These are phyloP conservation scores for Parasitella parasitica DNA, from an alignment of 371 early-diverging fungal genomes.

Conservation along the genomic window DNA sequence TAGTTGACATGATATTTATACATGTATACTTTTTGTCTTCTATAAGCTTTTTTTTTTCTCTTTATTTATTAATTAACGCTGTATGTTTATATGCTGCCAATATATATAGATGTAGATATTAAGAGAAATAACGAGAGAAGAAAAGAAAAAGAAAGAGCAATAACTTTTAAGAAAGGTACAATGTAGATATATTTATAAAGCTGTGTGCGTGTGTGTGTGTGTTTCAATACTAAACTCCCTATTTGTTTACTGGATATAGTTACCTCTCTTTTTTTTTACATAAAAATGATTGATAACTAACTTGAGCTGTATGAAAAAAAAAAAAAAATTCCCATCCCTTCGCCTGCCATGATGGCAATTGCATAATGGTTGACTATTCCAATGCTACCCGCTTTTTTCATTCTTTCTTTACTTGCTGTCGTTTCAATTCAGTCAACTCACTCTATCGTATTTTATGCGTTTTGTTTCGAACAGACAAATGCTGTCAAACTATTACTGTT, in stretches of 20 bases:
- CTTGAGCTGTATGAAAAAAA: neutral
- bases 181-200: neutral
- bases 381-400: neutral
- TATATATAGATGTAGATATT: too few species aligned
- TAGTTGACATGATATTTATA: neutral
- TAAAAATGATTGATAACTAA: neutral
- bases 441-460: neutral
- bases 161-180: neutral
- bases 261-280: neutral
- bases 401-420: neutral
- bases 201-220: constrained; percentile 2
- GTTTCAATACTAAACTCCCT: constrained; percentile 14
- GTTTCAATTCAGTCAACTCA: neutral
- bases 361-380: neutral
- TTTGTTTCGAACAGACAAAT: neutral
- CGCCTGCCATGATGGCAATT: neutral
- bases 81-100: too few species aligned
- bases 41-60: neutral
- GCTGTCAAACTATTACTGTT: neutral
- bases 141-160: neutral
- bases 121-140: neutral
- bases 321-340: constrained; percentile 1
- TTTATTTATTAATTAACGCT: too few species aligned
- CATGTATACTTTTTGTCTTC: neutral
- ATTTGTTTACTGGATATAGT: constrained; percentile 11